A percentile compares a stretch with the other conserved stretches of the same genome.
These are phyloP conservation scores for Auricularia sp. DNA, from an alignment of 768 basidiomycete genomes.

Conservation along the genomic window DNA sequence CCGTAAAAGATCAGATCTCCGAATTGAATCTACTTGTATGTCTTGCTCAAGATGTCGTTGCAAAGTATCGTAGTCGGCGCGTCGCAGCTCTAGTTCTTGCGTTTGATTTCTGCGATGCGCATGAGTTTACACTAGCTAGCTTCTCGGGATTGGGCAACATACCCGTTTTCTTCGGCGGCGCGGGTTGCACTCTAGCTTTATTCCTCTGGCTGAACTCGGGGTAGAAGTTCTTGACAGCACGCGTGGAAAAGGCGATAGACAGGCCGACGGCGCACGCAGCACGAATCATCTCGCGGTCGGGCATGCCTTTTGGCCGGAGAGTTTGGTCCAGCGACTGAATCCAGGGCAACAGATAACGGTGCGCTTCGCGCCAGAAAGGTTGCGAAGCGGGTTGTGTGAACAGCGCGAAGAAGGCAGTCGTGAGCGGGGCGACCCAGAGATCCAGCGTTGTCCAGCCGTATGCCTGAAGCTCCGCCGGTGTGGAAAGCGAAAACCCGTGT, in stretches of 20 bases:
- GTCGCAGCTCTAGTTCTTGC: no score
- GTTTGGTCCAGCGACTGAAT: conserved; percentile 11
- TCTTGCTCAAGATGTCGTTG: no score
- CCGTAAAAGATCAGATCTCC: no score
- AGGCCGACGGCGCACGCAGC: conserved; percentile 64
- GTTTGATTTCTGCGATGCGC: no score
- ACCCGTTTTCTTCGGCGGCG: no score
- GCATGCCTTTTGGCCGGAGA: conserved; percentile 24
- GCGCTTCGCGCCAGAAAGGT: conserved; percentile 44
- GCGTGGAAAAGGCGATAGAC: conserved; percentile 46
- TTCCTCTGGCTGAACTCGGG: conserved; percentile 8
- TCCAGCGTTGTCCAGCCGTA: conserved; percentile 84
- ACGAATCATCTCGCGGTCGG: conserved; percentile 57
- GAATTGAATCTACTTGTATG: no score
- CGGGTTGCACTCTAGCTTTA: not conserved
- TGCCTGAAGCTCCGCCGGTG: conserved; percentile 69
- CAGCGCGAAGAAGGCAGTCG: conserved; percentile 69
- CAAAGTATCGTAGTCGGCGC: no score
- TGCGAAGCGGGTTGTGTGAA: conserved; percentile 65
- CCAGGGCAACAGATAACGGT: conserved; percentile 7
- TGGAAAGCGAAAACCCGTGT: conserved; percentile 53
- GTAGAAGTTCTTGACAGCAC: conserved; percentile 56
- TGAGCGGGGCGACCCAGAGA: conserved; percentile 73
- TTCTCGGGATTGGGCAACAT: no score
- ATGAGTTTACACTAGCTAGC: no score